Conservation (phyloP, 192 early-diverging fungal genomes). For the Coemansia sp. region DNA sequence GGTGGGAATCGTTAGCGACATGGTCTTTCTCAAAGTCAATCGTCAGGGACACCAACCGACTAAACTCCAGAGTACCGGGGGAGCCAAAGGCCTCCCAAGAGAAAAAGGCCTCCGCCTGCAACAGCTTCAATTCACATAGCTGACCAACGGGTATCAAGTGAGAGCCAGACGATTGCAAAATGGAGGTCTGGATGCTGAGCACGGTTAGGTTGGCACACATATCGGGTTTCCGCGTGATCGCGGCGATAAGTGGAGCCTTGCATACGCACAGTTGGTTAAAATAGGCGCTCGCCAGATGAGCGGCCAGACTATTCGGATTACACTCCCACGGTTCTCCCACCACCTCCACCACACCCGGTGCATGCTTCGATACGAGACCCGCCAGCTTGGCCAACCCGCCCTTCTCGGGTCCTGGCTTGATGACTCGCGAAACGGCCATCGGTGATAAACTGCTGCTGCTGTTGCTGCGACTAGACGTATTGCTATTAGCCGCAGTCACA, state of each 20-base stretch:
- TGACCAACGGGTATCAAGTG: background rate
- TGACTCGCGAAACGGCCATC: background rate
- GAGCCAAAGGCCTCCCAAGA: slow-evolving; percentile 32
- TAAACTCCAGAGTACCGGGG: slow-evolving; percentile 6
- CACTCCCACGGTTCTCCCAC: slow-evolving; percentile 17
- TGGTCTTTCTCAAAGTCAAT: slow-evolving; percentile 40
- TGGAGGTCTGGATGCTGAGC: slow-evolving; percentile 25
- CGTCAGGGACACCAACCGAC: slow-evolving; percentile 10
- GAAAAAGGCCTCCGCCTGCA: slow-evolving; percentile 32
- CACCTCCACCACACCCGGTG: slow-evolving; percentile 8
- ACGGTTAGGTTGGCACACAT: background rate
- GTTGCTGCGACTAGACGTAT: slow-evolving; percentile 1
- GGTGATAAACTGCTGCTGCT: background rate
- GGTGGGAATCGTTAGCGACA: slow-evolving; percentile 23
- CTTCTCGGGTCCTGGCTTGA: background rate
- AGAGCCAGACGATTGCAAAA: slow-evolving; percentile 6
- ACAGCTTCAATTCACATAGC: slow-evolving; percentile 19
- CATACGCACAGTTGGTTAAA: slow-evolving; percentile 2
- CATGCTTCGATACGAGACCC: background rate
- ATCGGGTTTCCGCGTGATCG: background rate
- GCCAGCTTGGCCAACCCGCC: background rate
- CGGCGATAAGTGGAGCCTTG: background rate
- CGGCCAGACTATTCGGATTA: slow-evolving; percentile 18
- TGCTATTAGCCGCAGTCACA: background rate
- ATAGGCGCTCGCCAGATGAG: slow-evolving; percentile 1